phyloP scores from a whole-genome alignment of 2,329 filamentous ascomycete species.

The Pseudogymnoascus sp. region DNA sequence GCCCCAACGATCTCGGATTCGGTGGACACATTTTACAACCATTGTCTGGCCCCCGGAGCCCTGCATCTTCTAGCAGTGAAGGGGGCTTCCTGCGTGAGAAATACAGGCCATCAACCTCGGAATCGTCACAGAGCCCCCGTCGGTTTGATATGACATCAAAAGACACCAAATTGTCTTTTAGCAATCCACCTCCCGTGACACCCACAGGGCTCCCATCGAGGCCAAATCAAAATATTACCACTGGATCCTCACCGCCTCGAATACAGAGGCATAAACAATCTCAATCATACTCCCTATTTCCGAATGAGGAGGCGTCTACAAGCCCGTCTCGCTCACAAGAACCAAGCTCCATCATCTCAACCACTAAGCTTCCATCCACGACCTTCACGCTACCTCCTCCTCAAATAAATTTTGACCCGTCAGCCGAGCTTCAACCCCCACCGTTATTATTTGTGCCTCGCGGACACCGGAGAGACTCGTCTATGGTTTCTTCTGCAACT shows the following conservation, averaged over 20 bases:
- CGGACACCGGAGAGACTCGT: conserved; percentile 45
- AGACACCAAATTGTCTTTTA: conserved; percentile 20
- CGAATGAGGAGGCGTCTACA: conserved; percentile 1
- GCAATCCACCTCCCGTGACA: conserved; percentile 13
- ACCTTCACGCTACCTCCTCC: background rate
- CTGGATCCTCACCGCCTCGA: background rate
- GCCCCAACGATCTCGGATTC: conserved; percentile 31
- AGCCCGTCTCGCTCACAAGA: conserved; percentile 11
- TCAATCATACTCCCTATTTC: conserved; percentile 1
- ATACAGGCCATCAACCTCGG: background rate
- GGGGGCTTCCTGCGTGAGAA: background rate
- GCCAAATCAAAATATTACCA: conserved; percentile 2
- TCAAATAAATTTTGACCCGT: background rate
- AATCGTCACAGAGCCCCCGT: background rate
- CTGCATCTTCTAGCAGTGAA: background rate
- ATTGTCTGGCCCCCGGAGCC: conserved; percentile 18
- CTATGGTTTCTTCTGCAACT: conserved; percentile 56
- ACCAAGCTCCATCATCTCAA: conserved; percentile 25
- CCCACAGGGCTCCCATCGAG: conserved; percentile 14
- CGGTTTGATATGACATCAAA: background rate
- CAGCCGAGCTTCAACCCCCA: conserved; percentile 16
- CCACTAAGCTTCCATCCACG: conserved; percentile 15
- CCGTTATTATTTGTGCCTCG: conserved; percentile 17
- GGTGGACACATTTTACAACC: conserved; percentile 23
- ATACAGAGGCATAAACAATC: background rate